Base-by-base conservation (phyloP, 345 rosid genomes). In the Punica granatum region DNA sequence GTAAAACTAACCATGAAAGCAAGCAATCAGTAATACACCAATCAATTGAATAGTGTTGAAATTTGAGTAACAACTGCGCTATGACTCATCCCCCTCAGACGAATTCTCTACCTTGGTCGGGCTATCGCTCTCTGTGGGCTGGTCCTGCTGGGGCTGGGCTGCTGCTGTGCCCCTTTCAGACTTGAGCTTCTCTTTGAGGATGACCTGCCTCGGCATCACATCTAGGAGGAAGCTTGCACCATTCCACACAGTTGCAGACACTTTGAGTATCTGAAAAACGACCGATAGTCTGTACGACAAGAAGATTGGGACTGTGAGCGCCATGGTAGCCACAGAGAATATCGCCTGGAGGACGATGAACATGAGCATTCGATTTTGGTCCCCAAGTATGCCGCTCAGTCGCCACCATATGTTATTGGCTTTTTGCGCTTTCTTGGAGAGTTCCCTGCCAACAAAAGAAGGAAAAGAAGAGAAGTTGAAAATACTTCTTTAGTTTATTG, bases 321-420 rank as follows among this genome's bases (percentile, higher is more conserved):
- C 98, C 90, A 81, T 87, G 66, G 98, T 90, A 16, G 98, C 97
- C 46, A 90, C 94, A 0, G 98, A 90, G 73, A 93, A 90, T 42
- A 90, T 33, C 28, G 81, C 94, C 81, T 90, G 97, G 68, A 80
- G 70, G 56, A 89, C 67, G 73, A 85, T 90, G 80, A 87, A 93
- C 94, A 89, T 93, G 67, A 86, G 76, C 64, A 82, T 30, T 28
- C 97, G 87, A 70, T 90, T 90, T 81, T 89, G 88, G 72, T 90
- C 92, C 33, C 98, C 97, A 3, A 89, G 90, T 65, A 90, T 41
- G 46, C 98, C 96, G 44, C 96, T 87, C 59, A 89, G 72, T 21
- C 81, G 85, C 98, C 97, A 90, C 91, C 95, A 86, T 48, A 85
- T 12, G 58, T 84, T 93, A 76, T 93, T 89, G 42, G 97, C 97